Base-by-base conservation (phyloP, 495 filamentous ascomycete species). In the Thermochaetoides thermophila region DNA sequence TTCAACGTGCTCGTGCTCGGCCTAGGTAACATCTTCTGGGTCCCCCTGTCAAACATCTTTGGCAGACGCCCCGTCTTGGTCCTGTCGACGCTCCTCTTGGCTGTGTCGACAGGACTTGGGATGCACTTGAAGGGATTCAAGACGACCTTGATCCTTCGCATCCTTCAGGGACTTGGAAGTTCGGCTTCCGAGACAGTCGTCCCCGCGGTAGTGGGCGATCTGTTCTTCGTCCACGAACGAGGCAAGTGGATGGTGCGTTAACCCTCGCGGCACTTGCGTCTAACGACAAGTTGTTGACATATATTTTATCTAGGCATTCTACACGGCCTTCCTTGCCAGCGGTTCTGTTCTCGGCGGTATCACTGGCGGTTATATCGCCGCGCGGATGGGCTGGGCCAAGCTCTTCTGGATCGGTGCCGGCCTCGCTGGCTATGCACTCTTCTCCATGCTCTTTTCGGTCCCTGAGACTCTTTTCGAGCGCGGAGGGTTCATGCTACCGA, bases 401-500 rank as follows among this genome's bases (percentile, higher is more conserved):
- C 53, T 65, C 26, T 69, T 60, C 35, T 58, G 52, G 53, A 39
- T 66, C 27, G 46, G 54, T 6, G 55, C 60, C 8, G 69, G 62
- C 14, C 59, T 70, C 4, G 8, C 46, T 0, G 49, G 38, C 0
- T 1, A 35, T 0, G 16, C 37, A 0, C 39, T 42, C 9, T 8
- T 48, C 5, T 26, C 30, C 4, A 24, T 64, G 32, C 33, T 71
- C 19, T 63, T 73, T 47, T 44, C 72, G 5, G 64, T 67, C 10
- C 69, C 71, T 0, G 71, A 76, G 40, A 72, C 69, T 4, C 62
- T 65, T 13, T 74, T 64, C 42, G 43, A 71, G 16, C 42, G 50
- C 1, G 29, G 27, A 1, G 17, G 39, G 10, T 39, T 25, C 4
- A 34, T 27, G n/a, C 35, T 53, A 1, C 44, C 47, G 4, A 29